A percentile compares a stretch with the other conserved stretches of the same genome.
Conservation (phyloP, 805 yeast species). For the Nakazawaea ernobii region DNA sequence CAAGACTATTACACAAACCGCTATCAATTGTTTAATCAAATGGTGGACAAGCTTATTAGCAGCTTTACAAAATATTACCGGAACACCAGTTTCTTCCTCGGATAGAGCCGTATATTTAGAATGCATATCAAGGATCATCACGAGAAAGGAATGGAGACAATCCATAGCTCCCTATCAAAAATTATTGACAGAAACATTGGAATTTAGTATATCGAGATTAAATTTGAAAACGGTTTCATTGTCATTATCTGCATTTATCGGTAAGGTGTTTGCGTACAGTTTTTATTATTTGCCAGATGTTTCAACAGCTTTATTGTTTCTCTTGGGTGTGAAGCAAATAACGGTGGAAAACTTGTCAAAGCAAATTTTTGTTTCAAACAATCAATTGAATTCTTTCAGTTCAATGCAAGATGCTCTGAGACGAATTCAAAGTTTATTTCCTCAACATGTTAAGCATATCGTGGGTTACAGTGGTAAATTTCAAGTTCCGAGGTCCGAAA, state of each 20-base stretch:
- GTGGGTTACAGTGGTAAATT: conserved; percentile 16
- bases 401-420: conserved; percentile 1
- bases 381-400: neutral
- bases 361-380: conserved; percentile 3
- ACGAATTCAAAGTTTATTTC: conserved; percentile 14
- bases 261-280: conserved; percentile 63
- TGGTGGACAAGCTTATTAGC: conserved; percentile 52
- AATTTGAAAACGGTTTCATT: conserved; percentile 45
- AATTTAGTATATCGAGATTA: conserved; percentile 43
- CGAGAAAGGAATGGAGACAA: conserved; percentile 43
- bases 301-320: conserved; percentile 49
- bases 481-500: conserved; percentile 20
- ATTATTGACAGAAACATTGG: conserved; percentile 46
- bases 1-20: conserved; percentile 5
- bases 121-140: conserved; percentile 44
- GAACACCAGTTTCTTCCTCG: conserved; percentile 30
- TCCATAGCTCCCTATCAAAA: conserved; percentile 22
- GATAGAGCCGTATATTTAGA: conserved; percentile 51
- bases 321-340: conserved; percentile 48
- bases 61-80: conserved; percentile 21
- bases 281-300: conserved; percentile 51
- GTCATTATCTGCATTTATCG: conserved; percentile 59
- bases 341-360: conserved; percentile 26
- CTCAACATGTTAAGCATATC: conserved; percentile 18
- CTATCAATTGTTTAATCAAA: conserved; percentile 24